Evolutionary conservation across 1,139 yeast species (phyloP).

Genomic region (Magnusiomyces clavatus): DNA sequence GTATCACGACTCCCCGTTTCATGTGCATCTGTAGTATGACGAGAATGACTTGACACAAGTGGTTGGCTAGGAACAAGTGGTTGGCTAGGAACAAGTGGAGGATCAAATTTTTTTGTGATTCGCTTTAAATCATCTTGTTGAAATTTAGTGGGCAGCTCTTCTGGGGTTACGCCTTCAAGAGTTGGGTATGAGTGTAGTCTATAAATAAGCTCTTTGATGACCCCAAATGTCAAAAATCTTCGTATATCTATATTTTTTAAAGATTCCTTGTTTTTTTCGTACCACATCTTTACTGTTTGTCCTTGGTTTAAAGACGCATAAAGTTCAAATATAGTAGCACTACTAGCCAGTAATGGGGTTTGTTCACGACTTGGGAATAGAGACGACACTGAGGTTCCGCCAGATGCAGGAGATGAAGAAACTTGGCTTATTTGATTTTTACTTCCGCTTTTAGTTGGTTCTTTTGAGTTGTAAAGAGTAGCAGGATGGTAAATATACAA

Average conservation of each 20-base stretch:
- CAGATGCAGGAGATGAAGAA: slow-evolving; percentile 18
- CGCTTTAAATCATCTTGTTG: too few species aligned
- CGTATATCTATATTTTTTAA: slow-evolving; percentile 69
- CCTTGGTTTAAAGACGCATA: slow-evolving; percentile 79
- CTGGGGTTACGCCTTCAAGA: slow-evolving; percentile 28
- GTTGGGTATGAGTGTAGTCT: slow-evolving; percentile 75
- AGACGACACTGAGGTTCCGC: slow-evolving; percentile 17
- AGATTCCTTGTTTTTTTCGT: slow-evolving; percentile 49
- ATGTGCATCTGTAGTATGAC: too few species aligned
- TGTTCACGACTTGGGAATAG: background rate
- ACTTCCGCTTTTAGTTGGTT: slow-evolving; percentile 13
- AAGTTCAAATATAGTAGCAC: slow-evolving; percentile 59
- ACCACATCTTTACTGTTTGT: slow-evolving; percentile 75
- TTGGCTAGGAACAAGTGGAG: too few species aligned
- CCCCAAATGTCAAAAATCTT: slow-evolving; percentile 80
- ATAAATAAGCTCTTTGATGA: slow-evolving; percentile 71
- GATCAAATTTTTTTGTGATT: too few species aligned
- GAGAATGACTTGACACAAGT: too few species aligned
- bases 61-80: too few species aligned
- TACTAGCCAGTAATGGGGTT: slow-evolving; percentile 18
- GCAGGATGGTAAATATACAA: slow-evolving; percentile 46
- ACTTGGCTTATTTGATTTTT: slow-evolving; percentile 27
- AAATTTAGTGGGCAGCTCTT: background rate
- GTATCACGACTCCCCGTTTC: too few species aligned
- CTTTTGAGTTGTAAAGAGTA: background rate